Percentiles rank a stretch among this genome's conserved stretches.
These are phyloP conservation scores for Gaeumannomyces tritici DNA, from an alignment of 2,329 filamentous ascomycete genomes.

Conservation along the genomic window DNA sequence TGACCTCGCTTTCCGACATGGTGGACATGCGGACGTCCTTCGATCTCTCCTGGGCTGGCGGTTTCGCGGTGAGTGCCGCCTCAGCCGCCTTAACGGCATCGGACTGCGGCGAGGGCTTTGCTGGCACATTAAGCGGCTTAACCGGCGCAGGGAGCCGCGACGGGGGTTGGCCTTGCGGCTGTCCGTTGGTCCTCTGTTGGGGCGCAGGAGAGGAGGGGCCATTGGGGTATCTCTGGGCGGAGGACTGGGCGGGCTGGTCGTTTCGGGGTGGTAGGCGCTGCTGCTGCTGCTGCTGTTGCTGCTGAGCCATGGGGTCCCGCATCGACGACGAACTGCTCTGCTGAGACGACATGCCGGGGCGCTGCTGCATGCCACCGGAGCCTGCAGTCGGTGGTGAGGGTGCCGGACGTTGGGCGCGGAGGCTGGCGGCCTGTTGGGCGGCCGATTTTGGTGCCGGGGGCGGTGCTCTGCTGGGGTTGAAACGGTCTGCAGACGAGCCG, in stretches of 20 bases:
- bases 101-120: slow-evolving; percentile 46
- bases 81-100: slow-evolving; percentile 85
- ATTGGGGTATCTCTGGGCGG: slow-evolving; percentile 49
- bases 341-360: slow-evolving; percentile 34
- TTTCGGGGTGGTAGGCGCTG: slow-evolving; percentile 29
- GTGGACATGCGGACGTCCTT: slow-evolving; percentile 97
- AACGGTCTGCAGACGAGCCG: slow-evolving; percentile 51
- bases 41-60: slow-evolving; percentile 59
- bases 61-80: slow-evolving; percentile 78
- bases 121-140: slow-evolving; percentile 70
- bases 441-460: slow-evolving; percentile 60
- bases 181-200: slow-evolving; percentile 36
- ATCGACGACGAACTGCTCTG: slow-evolving; percentile 40
- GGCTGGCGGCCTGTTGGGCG: slow-evolving; percentile 33
- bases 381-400: slow-evolving; percentile 56
- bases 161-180: slow-evolving; percentile 31
- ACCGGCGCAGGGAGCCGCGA: slow-evolving; percentile 53
- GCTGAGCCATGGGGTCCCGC: slow-evolving; percentile 26
- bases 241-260: slow-evolving; percentile 34
- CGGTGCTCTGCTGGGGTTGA: slow-evolving; percentile 76
- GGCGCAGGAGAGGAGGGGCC: slow-evolving; percentile 40
- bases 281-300: slow-evolving; percentile 27
- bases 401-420: slow-evolving; percentile 70
- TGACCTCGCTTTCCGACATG: slow-evolving; percentile 95
- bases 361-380: slow-evolving; percentile 24